These are phyloP conservation scores for Porodaedalea pini DNA, from an alignment of 1,284 basidiomycete species.

Conservation along the genomic window DNA sequence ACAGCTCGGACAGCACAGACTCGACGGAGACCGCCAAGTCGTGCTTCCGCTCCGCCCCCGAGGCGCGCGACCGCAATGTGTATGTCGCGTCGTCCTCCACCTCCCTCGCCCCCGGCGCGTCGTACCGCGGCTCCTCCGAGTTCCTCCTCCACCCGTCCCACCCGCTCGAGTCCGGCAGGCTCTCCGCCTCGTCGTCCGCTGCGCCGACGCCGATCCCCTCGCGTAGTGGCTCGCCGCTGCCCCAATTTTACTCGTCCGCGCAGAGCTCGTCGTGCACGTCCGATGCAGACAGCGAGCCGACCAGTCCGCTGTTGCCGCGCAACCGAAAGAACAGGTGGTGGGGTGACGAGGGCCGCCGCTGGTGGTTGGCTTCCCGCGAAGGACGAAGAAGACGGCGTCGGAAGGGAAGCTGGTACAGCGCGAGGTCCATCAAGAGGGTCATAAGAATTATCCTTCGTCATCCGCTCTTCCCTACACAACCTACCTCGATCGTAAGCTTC, in stretches of 20 bases:
- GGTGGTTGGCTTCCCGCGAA: slow-evolving; percentile 48
- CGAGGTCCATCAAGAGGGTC: slow-evolving; percentile 50
- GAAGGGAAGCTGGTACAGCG: slow-evolving; percentile 32
- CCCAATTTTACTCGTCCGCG: slow-evolving; percentile 37
- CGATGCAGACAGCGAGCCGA: slow-evolving; percentile 62
- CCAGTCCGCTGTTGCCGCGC: slow-evolving; percentile 46
- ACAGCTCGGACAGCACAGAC: slow-evolving; percentile 39
- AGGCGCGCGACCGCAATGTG: slow-evolving; percentile 7
- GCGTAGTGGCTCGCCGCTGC: slow-evolving; percentile 34
- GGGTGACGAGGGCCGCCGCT: slow-evolving; percentile 43
- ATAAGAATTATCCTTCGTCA: slow-evolving; percentile 59
- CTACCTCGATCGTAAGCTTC: slow-evolving; percentile 69
- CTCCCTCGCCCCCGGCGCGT: slow-evolving; percentile 9
- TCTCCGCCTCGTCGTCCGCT: slow-evolving; percentile 13
- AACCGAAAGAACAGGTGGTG: slow-evolving; percentile 37
- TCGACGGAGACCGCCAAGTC: slow-evolving; percentile 34
- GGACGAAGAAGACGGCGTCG: slow-evolving; percentile 39
- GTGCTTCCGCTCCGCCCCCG: slow-evolving; percentile 9
- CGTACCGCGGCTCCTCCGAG: slow-evolving; percentile 14
- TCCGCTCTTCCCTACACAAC: slow-evolving; percentile 77
- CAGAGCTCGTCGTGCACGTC: slow-evolving; percentile 53
- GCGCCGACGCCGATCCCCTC: slow-evolving; percentile 29
- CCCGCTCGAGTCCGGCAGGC: slow-evolving; percentile 1
- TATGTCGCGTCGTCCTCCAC: slow-evolving; percentile 17
- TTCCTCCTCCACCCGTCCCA: slow-evolving; percentile 15